Percentiles rank a stretch among this genome's conserved stretches.
Conservation (phyloP, 495 filamentous ascomycete species). For the Annulohypoxylon nitens region DNA sequence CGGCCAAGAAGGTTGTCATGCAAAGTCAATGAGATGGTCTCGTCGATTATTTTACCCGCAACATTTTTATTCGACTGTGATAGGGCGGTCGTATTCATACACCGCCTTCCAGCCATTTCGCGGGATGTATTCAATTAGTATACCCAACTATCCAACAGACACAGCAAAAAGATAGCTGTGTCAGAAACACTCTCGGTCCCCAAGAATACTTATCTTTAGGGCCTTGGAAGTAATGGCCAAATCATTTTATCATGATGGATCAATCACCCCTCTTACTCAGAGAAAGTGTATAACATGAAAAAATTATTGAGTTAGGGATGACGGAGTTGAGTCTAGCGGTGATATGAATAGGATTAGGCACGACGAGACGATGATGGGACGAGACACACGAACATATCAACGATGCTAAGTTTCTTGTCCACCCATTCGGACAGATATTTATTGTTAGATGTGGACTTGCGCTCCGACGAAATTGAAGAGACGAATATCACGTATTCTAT, state of each 20-base stretch:
- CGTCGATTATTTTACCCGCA: not conserved
- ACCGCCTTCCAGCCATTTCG: not conserved
- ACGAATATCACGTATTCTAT: conserved; percentile 15
- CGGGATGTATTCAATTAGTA: conserved; percentile 7
- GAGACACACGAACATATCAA: conserved; percentile 39
- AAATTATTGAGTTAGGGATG: conserved; percentile 34
- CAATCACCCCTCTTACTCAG: conserved; percentile 42
- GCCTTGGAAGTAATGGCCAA: not conserved
- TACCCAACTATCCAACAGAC: not conserved
- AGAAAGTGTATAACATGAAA: conserved; percentile 43
- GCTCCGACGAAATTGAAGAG: conserved; percentile 31
- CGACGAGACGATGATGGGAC: conserved; percentile 43
- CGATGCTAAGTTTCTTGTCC: conserved; percentile 26
- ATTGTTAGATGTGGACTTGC: conserved; percentile 10
- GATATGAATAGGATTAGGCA: conserved; percentile 27
- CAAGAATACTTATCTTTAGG: not conserved
- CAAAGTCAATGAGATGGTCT: conserved; percentile 29
- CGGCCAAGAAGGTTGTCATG: conserved; percentile 66
- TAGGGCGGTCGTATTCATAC: not conserved
- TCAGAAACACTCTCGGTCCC: not conserved
- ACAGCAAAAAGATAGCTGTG: not conserved
- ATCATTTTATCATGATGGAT: conserved; percentile 33
- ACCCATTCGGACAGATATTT: conserved; percentile 6
- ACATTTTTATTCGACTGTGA: not conserved
- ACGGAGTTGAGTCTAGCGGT: conserved; percentile 22